Conservation (phyloP, 805 yeast genomes). For the Lachancea sp. region DNA sequence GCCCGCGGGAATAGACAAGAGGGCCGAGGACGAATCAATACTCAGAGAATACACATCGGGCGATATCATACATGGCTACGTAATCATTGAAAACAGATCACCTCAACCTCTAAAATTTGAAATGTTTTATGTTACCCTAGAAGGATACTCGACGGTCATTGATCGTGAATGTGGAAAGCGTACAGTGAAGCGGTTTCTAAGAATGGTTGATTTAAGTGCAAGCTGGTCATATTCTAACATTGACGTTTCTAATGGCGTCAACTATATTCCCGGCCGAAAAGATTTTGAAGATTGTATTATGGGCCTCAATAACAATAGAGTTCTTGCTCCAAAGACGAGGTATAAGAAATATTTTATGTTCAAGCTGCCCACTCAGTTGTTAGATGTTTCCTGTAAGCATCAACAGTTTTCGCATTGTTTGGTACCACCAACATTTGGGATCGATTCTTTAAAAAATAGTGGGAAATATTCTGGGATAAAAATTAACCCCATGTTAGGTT, state of each 20-base stretch:
- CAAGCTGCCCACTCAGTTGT: constrained; percentile 47
- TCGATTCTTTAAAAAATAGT: constrained; percentile 29
- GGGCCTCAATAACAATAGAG: constrained; percentile 46
- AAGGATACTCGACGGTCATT: constrained; percentile 36
- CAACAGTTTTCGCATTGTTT: constrained; percentile 35
- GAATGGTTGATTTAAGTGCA: constrained; percentile 58
- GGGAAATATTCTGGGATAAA: constrained; percentile 31
- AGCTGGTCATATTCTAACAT: constrained; percentile 45
- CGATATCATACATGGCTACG: constrained; percentile 58
- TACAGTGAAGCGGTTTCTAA: constrained; percentile 43
- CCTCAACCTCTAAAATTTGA: constrained; percentile 48
- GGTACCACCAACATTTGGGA: constrained; percentile 39
- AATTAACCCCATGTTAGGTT: constrained; percentile 35
- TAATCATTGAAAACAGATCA: constrained; percentile 43
- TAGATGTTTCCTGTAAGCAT: constrained; percentile 49
- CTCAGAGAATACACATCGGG: constrained; percentile 58
- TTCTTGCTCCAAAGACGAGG: constrained; percentile 42
- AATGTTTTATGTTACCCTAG: constrained; percentile 49
- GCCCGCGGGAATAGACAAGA: constrained; percentile 40
- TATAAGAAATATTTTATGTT: constrained; percentile 56
- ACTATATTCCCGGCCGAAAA: constrained; percentile 38
- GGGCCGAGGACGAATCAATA: constrained; percentile 41
- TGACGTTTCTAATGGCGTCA: constrained; percentile 48
- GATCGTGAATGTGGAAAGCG: constrained; percentile 32
- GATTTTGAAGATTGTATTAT: constrained; percentile 45